These are phyloP conservation scores for Diaporthe ilicicola DNA, from an alignment of 2,329 filamentous ascomycete species.

Conservation along the genomic window DNA sequence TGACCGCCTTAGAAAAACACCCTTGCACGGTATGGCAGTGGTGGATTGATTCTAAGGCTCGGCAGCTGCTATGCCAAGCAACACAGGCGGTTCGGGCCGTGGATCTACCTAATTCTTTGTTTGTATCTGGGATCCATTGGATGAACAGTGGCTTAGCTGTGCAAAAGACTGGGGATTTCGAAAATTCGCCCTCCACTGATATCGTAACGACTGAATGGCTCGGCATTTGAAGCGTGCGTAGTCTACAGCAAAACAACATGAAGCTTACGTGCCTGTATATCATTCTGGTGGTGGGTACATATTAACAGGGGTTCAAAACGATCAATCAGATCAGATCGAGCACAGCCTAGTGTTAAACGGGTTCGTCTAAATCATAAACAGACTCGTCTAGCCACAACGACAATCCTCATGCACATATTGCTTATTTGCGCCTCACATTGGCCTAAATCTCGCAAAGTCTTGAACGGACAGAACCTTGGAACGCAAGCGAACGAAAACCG, in stretches of 20 bases:
- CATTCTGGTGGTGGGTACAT: neutral
- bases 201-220: neutral
- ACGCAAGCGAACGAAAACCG: too few species aligned
- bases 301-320: neutral
- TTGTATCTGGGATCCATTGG: neutral
- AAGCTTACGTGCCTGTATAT: slow-evolving; percentile 12
- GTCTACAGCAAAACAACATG: neutral
- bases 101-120: neutral
- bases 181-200: neutral
- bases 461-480: too few species aligned
- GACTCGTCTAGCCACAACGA: neutral
- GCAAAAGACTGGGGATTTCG: neutral
- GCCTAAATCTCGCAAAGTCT: too few species aligned
- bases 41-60: neutral
- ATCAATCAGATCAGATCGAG: neutral
- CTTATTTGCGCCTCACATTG: neutral
- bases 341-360: neutral
- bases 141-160: slow-evolving; percentile 14
- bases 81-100: neutral
- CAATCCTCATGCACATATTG: neutral
- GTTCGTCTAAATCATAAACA: neutral
- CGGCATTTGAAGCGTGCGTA: neutral
- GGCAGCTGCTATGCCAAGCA: neutral
- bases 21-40: too few species aligned
- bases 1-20: too few species aligned